Percentiles rank a stretch among this genome's conserved stretches.
Conservation (phyloP, 257 asterid genomes). For the Leptodermis oblonga region DNA sequence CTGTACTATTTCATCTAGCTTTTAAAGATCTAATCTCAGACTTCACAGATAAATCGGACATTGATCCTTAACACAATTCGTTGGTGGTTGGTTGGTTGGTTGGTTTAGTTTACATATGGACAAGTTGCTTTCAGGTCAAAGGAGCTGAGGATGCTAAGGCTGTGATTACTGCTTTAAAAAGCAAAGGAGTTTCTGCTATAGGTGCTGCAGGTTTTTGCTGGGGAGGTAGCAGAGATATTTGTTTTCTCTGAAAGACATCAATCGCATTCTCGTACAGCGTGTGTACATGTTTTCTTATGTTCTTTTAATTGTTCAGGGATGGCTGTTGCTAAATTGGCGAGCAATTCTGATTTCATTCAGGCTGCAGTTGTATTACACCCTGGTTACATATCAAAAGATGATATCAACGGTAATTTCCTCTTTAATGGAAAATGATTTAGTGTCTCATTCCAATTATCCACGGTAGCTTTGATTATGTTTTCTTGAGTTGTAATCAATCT, state of each 20-base stretch:
- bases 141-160: constrained; percentile 59
- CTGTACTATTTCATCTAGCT: background rate
- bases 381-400: constrained; percentile 46
- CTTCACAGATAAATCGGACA: too few relatives aligned
- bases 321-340: constrained; percentile 46
- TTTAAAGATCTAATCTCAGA: too few relatives aligned
- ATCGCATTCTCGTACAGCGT: background rate
- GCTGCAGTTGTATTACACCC: constrained; percentile 70
- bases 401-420: constrained; percentile 43
- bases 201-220: constrained; percentile 75
- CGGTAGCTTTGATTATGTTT: too few relatives aligned
- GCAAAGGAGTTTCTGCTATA: constrained; percentile 41
- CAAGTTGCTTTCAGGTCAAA: constrained; percentile 26
- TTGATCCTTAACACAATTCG: too few relatives aligned
- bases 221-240: constrained; percentile 51
- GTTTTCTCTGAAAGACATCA: background rate
- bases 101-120: background rate
- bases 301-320: constrained; percentile 51
- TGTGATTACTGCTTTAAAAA: constrained; percentile 41
- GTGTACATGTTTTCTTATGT: background rate
- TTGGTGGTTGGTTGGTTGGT: too few relatives aligned
- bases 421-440: background rate
- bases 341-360: constrained; percentile 35
- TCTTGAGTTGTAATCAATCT: too few relatives aligned
- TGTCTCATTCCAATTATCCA: too few relatives aligned